These are phyloP conservation scores for Trypanosomatidae sp. DNA, from an alignment of 208 protist species.

Conservation along the genomic window DNA sequence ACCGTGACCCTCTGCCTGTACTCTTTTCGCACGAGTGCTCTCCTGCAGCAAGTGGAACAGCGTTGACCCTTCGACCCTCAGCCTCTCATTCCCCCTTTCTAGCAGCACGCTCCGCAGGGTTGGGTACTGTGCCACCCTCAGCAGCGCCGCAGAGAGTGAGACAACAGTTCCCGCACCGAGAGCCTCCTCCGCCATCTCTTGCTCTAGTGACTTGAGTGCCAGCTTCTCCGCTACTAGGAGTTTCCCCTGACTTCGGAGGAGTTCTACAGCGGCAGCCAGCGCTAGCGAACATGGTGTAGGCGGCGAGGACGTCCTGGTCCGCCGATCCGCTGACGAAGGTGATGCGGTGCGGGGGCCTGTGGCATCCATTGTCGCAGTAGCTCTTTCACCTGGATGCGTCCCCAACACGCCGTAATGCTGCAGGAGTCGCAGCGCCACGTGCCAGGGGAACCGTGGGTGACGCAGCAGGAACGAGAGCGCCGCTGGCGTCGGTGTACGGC, in stretches of 20 bases:
- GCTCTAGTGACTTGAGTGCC: constrained; percentile 5
- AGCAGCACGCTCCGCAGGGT: constrained; percentile 12
- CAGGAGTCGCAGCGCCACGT: constrained; percentile 33
- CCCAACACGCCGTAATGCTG: constrained; percentile 9
- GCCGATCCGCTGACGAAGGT: neutral
- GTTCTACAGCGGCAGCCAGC: constrained; percentile 15
- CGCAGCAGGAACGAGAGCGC: constrained; percentile 52
- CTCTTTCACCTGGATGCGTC: neutral
- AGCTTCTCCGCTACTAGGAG: constrained; percentile 7
- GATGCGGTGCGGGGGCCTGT: neutral
- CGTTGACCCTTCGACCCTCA: constrained; percentile 16
- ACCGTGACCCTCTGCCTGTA: neutral
- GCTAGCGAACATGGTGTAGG: constrained; percentile 8
- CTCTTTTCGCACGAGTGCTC: neutral
- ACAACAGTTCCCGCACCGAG: neutral
- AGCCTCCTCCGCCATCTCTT: constrained; percentile 1
- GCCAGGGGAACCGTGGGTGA: constrained; percentile 40
- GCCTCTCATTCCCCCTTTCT: neutral
- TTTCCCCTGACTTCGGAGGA: constrained; percentile 12
- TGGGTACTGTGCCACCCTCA: constrained; percentile 7
- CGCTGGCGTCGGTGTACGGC: constrained; percentile 24
- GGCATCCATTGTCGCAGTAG: neutral
- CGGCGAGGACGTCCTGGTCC: neutral
- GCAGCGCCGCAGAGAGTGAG: constrained; percentile 16
- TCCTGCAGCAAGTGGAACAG: constrained; percentile 24